These are phyloP conservation scores for Penicillium sp. DNA, from an alignment of 2,329 filamentous ascomycete genomes.

Conservation along the genomic window DNA sequence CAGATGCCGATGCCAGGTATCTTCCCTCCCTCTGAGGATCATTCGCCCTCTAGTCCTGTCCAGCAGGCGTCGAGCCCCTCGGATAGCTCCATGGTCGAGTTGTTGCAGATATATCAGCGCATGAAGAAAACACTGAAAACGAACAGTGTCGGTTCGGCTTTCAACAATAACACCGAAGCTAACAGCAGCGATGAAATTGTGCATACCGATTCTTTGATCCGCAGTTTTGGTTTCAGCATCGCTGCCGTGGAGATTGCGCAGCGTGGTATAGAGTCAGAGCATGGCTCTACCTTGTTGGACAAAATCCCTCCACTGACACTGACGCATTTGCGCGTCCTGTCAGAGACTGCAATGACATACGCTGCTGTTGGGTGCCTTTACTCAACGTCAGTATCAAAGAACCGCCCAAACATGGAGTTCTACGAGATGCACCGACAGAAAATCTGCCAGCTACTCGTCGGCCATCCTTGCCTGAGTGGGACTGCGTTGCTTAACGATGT, in stretches of 20 bases:
- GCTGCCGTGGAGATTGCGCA: slow-evolving; percentile 89
- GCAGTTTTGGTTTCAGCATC: slow-evolving; percentile 76
- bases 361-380: slow-evolving; percentile 73
- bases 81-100: slow-evolving; percentile 47
- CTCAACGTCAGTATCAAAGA: slow-evolving; percentile 60
- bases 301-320: slow-evolving; percentile 81
- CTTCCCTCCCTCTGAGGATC: slow-evolving; percentile 40
- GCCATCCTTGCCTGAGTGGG: slow-evolving; percentile 46
- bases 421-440: slow-evolving; percentile 69
- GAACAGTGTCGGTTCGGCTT: slow-evolving; percentile 53
- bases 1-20: slow-evolving; percentile 42
- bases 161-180: slow-evolving; percentile 45
- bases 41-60: slow-evolving; percentile 31
- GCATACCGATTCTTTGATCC: slow-evolving; percentile 46
- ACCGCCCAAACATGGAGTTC: slow-evolving; percentile 63
- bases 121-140: slow-evolving; percentile 57
- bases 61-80: slow-evolving; percentile 31
- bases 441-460: slow-evolving; percentile 73
- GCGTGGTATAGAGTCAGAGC: slow-evolving; percentile 75
- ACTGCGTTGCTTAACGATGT: slow-evolving; percentile 37
- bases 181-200: slow-evolving; percentile 50
- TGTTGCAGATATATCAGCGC: slow-evolving; percentile 58
- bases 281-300: slow-evolving; percentile 74
- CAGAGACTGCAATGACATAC: slow-evolving; percentile 86
- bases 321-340: slow-evolving; percentile 82